These are phyloP conservation scores for Acanthamoeba divionensis DNA, from an alignment of 208 protist genomes.

Conservation along the genomic window DNA sequence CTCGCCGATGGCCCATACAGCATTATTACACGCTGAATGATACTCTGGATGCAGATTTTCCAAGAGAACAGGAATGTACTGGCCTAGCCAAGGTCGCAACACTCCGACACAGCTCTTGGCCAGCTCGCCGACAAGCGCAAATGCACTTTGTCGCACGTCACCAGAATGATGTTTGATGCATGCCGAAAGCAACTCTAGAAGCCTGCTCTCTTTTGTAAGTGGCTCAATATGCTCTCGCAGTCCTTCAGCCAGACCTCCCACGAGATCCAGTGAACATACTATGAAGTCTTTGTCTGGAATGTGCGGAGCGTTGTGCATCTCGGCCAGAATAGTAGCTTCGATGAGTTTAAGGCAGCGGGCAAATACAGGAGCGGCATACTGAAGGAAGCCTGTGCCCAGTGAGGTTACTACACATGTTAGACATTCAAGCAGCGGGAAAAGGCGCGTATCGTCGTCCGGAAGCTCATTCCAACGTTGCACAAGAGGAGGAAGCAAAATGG, in stretches of 20 bases:
- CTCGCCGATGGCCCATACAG: conserved; percentile 84
- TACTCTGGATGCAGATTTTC: conserved; percentile 70
- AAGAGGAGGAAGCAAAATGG: conserved; percentile 71
- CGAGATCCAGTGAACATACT: conserved; percentile 80
- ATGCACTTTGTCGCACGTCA: conserved; percentile 79
- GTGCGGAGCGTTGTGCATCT: neutral
- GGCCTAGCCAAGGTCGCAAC: conserved; percentile 61
- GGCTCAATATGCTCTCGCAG: conserved; percentile 63
- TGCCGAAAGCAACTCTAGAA: conserved; percentile 69
- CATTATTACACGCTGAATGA: conserved; percentile 85
- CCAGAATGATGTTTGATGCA: conserved; percentile 69
- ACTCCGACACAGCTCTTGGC: conserved; percentile 67
- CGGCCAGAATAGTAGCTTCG: conserved; percentile 8
- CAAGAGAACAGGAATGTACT: conserved; percentile 71
- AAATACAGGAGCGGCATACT: conserved; percentile 51
- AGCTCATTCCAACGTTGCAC: conserved; percentile 73
- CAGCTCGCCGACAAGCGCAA: conserved; percentile 84
- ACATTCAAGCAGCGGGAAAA: conserved; percentile 62
- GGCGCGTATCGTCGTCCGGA: conserved; percentile 53
- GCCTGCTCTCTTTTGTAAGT: conserved; percentile 63
- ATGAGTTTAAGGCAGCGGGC: conserved; percentile 62
- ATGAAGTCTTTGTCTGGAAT: conserved; percentile 79
- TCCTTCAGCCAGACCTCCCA: conserved; percentile 80
- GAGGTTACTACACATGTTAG: conserved; percentile 55
- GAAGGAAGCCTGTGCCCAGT: conserved; percentile 51